Evolutionary conservation across 1,284 basidiomycete genomes (phyloP), one percentile per base, ranked within the genome.

Genomic region (Phylloboletellus chloephorus): DNA sequence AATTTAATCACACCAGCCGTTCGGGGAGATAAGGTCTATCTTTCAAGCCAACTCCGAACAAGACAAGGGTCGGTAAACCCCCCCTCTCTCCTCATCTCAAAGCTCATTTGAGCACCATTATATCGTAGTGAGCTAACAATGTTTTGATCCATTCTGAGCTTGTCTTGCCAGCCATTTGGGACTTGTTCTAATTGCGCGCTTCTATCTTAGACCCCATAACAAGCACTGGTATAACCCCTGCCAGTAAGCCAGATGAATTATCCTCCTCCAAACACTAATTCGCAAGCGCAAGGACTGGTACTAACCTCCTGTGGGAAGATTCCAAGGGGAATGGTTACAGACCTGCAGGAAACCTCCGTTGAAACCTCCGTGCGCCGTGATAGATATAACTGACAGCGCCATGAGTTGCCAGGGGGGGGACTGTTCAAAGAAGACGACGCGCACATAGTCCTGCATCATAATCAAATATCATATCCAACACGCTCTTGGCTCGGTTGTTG

Each of bases 391-490:
- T 82, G 39, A 19, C 25, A 11, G n/a, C 15, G 8, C 3, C 21
- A 38, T 4, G 12, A 17, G 13, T 23, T 31, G 7, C 15, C 10
- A 24, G 3, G 28, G 12, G 16, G 17, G 4, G 7, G 5, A 35
- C 6, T 9, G 16, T 6, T n/a, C 11, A 31, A 30, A 17, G 8
- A 28, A 12, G 10, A 15, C 7, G 11, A 26, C 1, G 4, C 46
- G 19, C 23, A 84, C 82, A 79, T 58, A 69, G 43, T 71, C 69
- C 15, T 58, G n/a, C 50, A 36, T 74, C 68, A 2, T 67, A 52
- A 5, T 64, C 57, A 49, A 89, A 89, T 16, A 89, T 68, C 44
- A 60, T 62, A 54, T 88, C 81, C 30, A 93, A 61, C 0, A 83
- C 78, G 1, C 43, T 44, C 51, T 56, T 61, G 40, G 79, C 73